These are phyloP conservation scores for Trifolium repens DNA, from an alignment of 306 rosid genomes.

Conservation along the genomic window DNA sequence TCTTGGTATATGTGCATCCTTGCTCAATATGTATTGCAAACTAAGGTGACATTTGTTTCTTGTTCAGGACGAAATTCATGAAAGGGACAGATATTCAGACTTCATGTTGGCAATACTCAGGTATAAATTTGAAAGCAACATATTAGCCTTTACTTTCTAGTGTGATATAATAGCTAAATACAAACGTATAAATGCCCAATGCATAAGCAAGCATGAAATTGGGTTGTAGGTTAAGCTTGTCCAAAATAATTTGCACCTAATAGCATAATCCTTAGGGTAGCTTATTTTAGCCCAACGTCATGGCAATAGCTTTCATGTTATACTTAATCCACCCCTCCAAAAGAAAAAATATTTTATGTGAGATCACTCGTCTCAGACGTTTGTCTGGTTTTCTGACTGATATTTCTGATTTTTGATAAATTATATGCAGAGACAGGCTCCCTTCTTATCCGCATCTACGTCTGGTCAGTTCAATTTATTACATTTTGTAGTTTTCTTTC, in stretches of 20 bases:
- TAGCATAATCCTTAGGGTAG: slow-evolving; percentile 29
- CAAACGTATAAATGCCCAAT: slow-evolving; percentile 13
- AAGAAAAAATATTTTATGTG: slow-evolving; percentile 2
- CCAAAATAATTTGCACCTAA: slow-evolving; percentile 17
- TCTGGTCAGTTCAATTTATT: slow-evolving; percentile 68
- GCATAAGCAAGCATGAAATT: slow-evolving; percentile 34
- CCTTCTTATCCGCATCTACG: slow-evolving; percentile 70
- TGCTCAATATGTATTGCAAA: slow-evolving; percentile 27
- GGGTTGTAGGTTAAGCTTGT: slow-evolving; percentile 21
- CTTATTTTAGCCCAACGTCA: not conserved
- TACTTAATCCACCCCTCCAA: slow-evolving; percentile 17
- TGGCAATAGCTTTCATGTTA: slow-evolving; percentile 20
- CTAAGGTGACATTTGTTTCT: slow-evolving; percentile 37
- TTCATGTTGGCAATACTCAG: slow-evolving; percentile 88
- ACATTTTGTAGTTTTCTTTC: slow-evolving; percentile 20
- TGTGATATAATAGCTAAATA: slow-evolving; percentile 29
- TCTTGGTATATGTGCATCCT: slow-evolving; percentile 35
- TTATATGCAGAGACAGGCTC: slow-evolving; percentile 85
- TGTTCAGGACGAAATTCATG: slow-evolving; percentile 96
- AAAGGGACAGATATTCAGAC: slow-evolving; percentile 93
- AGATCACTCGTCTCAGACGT: slow-evolving; percentile 1
- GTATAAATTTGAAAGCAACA: slow-evolving; percentile 40
- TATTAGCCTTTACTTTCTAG: slow-evolving; percentile 29
- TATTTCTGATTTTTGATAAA: slow-evolving; percentile 35
- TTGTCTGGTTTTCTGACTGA: slow-evolving; percentile 43